phyloP scores from a whole-genome alignment of 495 filamentous ascomycete species.

The Trichoderma gamsii region DNA sequence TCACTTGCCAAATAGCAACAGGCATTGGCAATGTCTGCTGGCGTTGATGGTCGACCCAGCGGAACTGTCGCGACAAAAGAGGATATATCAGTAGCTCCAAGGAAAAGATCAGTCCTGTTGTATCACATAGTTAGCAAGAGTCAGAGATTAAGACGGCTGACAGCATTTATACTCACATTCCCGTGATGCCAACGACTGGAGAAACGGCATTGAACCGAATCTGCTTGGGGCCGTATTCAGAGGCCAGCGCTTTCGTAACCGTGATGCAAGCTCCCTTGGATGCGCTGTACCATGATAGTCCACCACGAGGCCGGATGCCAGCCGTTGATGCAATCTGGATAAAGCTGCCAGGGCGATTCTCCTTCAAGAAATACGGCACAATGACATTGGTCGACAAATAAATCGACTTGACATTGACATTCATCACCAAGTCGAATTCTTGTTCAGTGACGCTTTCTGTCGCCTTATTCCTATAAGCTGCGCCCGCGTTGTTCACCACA shows the following conservation, averaged over 20 bases:
- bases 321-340: slow-evolving; percentile 65
- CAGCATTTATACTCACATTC: slow-evolving; percentile 29
- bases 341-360: slow-evolving; percentile 53
- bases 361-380: slow-evolving; percentile 50
- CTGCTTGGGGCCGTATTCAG: slow-evolving; percentile 59
- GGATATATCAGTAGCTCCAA: slow-evolving; percentile 59
- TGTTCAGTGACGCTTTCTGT: slow-evolving; percentile 55
- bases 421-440: slow-evolving; percentile 61
- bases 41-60: slow-evolving; percentile 56
- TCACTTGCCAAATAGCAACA: slow-evolving; percentile 61
- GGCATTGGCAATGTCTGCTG: slow-evolving; percentile 61
- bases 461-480: slow-evolving; percentile 61
- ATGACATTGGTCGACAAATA: slow-evolving; percentile 49
- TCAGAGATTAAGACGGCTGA: not conserved
- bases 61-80: slow-evolving; percentile 63
- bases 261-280: slow-evolving; percentile 62
- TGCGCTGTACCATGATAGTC: slow-evolving; percentile 65
- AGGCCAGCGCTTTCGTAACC: slow-evolving; percentile 57
- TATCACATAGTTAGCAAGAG: not conserved
- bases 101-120: slow-evolving; percentile 52
- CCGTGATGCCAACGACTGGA: slow-evolving; percentile 57
- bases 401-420: slow-evolving; percentile 61
- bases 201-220: slow-evolving; percentile 61
- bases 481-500: slow-evolving; percentile 66
- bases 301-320: slow-evolving; percentile 56